Base-by-base conservation (phyloP, 2,329 filamentous ascomycete genomes). In the Colletotrichum spaethianum region DNA sequence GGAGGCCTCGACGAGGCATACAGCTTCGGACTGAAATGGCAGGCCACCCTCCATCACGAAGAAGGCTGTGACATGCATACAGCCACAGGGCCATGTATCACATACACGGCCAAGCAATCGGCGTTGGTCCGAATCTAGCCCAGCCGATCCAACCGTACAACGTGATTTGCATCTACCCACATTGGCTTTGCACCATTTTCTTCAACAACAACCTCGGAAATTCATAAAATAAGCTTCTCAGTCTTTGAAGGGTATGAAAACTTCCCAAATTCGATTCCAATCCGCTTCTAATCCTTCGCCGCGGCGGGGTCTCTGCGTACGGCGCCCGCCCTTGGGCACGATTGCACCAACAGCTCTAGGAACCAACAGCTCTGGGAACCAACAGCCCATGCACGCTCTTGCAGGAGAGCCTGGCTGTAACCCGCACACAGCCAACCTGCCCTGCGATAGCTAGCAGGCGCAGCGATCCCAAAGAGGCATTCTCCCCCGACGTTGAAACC, bases 1-100 rank as follows among this genome's bases (percentile, higher is more conserved):
- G 65, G 65, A 68, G 65, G 65, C 57, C 65, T 68, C 57, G 59
- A 36, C 28, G n/a, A 63, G 65, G 57, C 59, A 46, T 36, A 38
- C 18, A n/a, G 42, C 6, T 33, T 28, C 38, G 53, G 42, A 3
- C 53, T 16, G 31, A n/a, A 20, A 18, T n/a, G 14, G n/a, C 56
- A 48, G 46, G 36, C 44, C 64, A 23, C 56, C 38, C 26, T 55
- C 56, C 56, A 46, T 56, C 16, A 44, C 36, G 12, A 16, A 38
- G n/a, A 40, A 40, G 48, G 18, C 26, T 38, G 38, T 60, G 56
- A 1, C 38, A 60, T 11, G 31, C 12, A 60, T 42, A 26, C 36
- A 42, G 38, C 55, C 55, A 57, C 55, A 0, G 33, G 20, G 33
- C 31, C 33, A 40, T 23, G n/a, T 1, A 40, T 40, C 6, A 3